Percentiles rank a stretch among this genome's conserved stretches.
Conservation (phyloP, 1,139 yeast genomes). For the Protomyces macrosporus region DNA sequence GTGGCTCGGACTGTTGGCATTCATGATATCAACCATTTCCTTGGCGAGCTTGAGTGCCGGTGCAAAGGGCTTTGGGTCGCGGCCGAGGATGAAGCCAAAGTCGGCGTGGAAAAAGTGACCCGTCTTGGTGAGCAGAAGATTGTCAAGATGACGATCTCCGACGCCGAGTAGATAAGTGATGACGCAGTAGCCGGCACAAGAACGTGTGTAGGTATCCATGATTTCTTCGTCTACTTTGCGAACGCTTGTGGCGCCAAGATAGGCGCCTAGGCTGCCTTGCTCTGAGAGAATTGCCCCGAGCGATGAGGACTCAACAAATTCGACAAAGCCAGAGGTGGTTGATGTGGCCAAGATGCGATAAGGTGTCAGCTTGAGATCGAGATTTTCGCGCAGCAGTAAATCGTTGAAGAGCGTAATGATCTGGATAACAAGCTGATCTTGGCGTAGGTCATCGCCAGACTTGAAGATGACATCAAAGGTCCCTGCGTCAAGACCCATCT, state of each 20-base stretch:
- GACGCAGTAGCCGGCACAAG: slow-evolving; percentile 97
- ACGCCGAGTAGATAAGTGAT: slow-evolving; percentile 91
- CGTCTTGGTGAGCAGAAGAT: slow-evolving; percentile 63
- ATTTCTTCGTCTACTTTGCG: slow-evolving; percentile 61
- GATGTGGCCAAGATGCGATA: slow-evolving; percentile 89
- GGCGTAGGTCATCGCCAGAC: slow-evolving; percentile 91
- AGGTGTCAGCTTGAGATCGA: slow-evolving; percentile 82
- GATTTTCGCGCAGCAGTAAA: slow-evolving; percentile 77
- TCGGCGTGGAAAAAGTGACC: slow-evolving; percentile 66
- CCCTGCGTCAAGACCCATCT: slow-evolving; percentile 61
- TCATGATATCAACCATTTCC: slow-evolving; percentile 96
- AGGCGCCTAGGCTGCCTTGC: slow-evolving; percentile 62
- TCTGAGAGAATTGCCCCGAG: slow-evolving; percentile 71
- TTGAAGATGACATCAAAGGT: slow-evolving; percentile 84
- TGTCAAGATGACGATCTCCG: slow-evolving; percentile 95
- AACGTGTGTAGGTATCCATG: slow-evolving; percentile 90
- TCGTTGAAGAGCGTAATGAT: slow-evolving; percentile 88
- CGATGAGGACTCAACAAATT: slow-evolving; percentile 87
- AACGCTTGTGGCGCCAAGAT: slow-evolving; percentile 39
- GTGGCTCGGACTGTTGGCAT: slow-evolving; percentile 48
- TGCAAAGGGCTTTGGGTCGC: slow-evolving; percentile 97
- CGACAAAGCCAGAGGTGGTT: slow-evolving; percentile 83
- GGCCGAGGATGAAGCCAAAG: slow-evolving; percentile 91
- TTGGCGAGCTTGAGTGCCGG: slow-evolving; percentile 97
- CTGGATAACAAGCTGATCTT: slow-evolving; percentile 92